Conservation (phyloP, 1,284 basidiomycete species). For the Sutorius eximius region DNA sequence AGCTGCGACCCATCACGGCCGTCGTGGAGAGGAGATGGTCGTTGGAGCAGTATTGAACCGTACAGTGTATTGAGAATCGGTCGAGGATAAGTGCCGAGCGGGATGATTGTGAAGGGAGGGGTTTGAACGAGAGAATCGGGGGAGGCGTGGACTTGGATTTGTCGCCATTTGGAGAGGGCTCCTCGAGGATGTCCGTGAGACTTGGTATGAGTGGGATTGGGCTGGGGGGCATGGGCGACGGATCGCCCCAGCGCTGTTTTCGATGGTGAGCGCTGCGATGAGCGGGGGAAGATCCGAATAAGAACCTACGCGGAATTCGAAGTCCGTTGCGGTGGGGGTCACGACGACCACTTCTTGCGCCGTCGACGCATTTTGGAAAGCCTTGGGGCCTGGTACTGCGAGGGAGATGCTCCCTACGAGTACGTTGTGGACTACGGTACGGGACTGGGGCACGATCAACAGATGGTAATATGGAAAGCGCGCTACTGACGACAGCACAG, state of each 20-base stretch:
- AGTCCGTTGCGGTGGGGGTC: slow-evolving; percentile 61
- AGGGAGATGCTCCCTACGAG: slow-evolving; percentile 74
- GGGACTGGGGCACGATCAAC: slow-evolving; percentile 30
- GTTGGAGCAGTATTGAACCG: slow-evolving; percentile 69
- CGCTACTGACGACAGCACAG: slow-evolving; percentile 61
- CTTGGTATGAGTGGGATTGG: slow-evolving; percentile 35
- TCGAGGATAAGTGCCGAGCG: slow-evolving; percentile 74
- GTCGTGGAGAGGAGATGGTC: slow-evolving; percentile 60
- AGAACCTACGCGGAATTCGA: slow-evolving; percentile 63
- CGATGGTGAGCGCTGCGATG: slow-evolving; percentile 9
- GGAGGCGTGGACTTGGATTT: slow-evolving; percentile 2
- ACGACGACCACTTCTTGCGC: slow-evolving; percentile 75
- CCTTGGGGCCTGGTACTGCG: slow-evolving; percentile 66
- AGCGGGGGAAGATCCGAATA: slow-evolving; percentile 13
- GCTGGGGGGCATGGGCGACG: slow-evolving; percentile 58
- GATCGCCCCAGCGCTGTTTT: slow-evolving; percentile 68
- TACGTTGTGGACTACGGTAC: slow-evolving; percentile 72
- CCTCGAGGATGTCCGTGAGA: slow-evolving; percentile 15
- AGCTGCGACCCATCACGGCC: slow-evolving; percentile 59
- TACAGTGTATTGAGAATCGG: slow-evolving; percentile 63
- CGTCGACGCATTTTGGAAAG: slow-evolving; percentile 74
- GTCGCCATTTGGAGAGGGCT: neutral
- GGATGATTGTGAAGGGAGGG: slow-evolving; percentile 61
- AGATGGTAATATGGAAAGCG: slow-evolving; percentile 5
- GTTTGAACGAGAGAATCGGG: slow-evolving; percentile 48